phyloP scores from a whole-genome alignment of 2,329 filamentous ascomycete species.

The Didymella exigua region DNA sequence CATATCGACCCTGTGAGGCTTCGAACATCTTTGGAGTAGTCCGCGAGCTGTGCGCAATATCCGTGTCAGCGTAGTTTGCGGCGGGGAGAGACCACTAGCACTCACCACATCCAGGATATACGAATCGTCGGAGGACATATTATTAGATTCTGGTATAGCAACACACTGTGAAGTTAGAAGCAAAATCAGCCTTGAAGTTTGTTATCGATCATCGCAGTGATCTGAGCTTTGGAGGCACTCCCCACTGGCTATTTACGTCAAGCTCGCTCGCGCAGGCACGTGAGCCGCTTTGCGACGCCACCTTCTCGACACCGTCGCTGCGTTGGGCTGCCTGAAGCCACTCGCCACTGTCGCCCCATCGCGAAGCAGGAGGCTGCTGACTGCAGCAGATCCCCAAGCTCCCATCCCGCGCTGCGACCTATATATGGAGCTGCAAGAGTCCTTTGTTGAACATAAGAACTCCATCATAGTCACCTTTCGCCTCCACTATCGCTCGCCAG shows the following conservation, averaged over 20 bases:
- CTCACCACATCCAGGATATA: conserved; percentile 78
- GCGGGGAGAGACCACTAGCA: conserved; percentile 17
- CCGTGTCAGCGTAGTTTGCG: conserved; percentile 23
- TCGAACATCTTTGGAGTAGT: conserved; percentile 68
- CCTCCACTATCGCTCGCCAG: conserved; percentile 16
- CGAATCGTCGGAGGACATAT: conserved; percentile 80
- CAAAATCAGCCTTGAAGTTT: background rate
- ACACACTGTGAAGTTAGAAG: background rate
- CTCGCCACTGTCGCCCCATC: conserved; percentile 5
- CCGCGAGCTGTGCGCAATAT: conserved; percentile 56
- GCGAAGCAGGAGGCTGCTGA: conserved; percentile 20
- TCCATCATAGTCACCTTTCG: background rate
- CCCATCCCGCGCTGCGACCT: conserved; percentile 11
- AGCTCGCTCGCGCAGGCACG: conserved; percentile 9
- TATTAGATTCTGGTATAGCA: background rate
- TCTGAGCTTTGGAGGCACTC: conserved; percentile 1
- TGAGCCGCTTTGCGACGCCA: conserved; percentile 23
- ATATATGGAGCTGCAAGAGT: conserved; percentile 7
- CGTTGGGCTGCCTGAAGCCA: conserved; percentile 17
- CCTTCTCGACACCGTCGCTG: too few species aligned
- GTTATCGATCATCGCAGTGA: background rate
- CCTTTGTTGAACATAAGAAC: conserved; percentile 1
- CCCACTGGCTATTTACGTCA: conserved; percentile 8
- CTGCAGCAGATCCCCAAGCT: conserved; percentile 22
- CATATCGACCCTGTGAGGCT: conserved; percentile 75